Conservation (phyloP, 768 basidiomycete genomes). For the Tylopilus sp. region DNA sequence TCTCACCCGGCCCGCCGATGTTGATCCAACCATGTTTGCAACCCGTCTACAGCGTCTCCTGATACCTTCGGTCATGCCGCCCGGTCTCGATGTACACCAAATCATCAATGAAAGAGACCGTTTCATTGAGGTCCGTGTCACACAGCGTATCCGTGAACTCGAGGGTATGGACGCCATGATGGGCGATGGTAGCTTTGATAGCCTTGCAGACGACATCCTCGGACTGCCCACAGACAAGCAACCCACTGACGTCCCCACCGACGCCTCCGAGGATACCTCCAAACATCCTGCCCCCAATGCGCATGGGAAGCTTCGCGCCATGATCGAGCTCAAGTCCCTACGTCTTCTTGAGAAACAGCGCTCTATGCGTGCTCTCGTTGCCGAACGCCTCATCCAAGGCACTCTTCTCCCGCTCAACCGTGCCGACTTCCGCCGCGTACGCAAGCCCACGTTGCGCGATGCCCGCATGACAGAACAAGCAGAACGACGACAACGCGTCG, state of each 20-base stretch:
- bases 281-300: constrained; percentile 57
- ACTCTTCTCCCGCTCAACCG: constrained; percentile 89
- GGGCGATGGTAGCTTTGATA: constrained; percentile 69
- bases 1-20: constrained; percentile 61
- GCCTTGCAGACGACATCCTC: constrained; percentile 38
- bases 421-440: constrained; percentile 80
- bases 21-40: constrained; percentile 59
- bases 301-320: constrained; percentile 80
- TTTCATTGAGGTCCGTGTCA: constrained; percentile 84
- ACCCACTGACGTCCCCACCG: constrained; percentile 30
- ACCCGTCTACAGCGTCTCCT: constrained; percentile 77
- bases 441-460: constrained; percentile 85
- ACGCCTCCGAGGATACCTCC: constrained; percentile 24
- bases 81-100: constrained; percentile 88
- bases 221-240: constrained; percentile 3
- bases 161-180: constrained; percentile 75
- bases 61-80: constrained; percentile 86
- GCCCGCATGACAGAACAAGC: constrained; percentile 85
- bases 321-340: constrained; percentile 92
- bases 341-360: constrained; percentile 89
- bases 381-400: constrained; percentile 84
- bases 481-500: constrained; percentile 87
- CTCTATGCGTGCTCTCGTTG: constrained; percentile 77
- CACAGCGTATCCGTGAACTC: constrained; percentile 86
- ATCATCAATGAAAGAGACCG: constrained; percentile 89